Evolutionary conservation across 495 filamentous ascomycete genomes (phyloP).

Genomic region (Pseudomonodictys pantanalensis): DNA sequence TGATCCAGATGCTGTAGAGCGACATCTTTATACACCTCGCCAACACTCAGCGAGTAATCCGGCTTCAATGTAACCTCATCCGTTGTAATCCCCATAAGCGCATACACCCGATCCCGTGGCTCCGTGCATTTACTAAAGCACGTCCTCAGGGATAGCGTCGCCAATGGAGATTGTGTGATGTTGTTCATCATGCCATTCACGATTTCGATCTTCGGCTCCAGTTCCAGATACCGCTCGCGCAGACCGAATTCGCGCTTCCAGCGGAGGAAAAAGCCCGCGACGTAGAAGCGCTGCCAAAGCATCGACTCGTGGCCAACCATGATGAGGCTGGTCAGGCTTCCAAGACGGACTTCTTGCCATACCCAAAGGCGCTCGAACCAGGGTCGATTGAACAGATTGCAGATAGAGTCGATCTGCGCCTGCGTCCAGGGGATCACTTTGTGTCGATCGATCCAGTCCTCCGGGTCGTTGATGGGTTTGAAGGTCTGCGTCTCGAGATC

Average conservation of each 20-base stretch:
- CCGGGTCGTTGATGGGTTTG: not conserved
- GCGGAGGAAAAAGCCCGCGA: not conserved
- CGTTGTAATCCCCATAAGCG: not conserved
- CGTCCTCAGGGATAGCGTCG: not conserved
- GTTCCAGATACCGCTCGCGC: not conserved
- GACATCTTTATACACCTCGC: not conserved
- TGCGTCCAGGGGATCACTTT: not conserved
- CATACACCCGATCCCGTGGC: not conserved
- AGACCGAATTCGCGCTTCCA: conserved; percentile 1
- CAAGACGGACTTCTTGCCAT: conserved; percentile 2
- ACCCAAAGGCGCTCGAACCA: conserved; percentile 6
- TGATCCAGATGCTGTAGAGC: not conserved
- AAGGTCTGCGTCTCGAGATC: not conserved
- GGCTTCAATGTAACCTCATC: not conserved
- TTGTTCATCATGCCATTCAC: conserved; percentile 5
- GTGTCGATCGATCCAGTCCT: not conserved
- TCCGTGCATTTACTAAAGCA: conserved; percentile 1
- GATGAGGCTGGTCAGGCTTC: not conserved
- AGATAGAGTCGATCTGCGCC: not conserved
- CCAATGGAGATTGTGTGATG: not conserved
- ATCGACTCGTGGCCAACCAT: not conserved
- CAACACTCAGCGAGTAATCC: not conserved
- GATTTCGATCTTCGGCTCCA: not conserved
- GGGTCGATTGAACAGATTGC: not conserved
- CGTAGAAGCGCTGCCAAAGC: conserved; percentile 1